phyloP scores from a whole-genome alignment of 306 rosid genomes.

The Canavalia ensiformis region DNA sequence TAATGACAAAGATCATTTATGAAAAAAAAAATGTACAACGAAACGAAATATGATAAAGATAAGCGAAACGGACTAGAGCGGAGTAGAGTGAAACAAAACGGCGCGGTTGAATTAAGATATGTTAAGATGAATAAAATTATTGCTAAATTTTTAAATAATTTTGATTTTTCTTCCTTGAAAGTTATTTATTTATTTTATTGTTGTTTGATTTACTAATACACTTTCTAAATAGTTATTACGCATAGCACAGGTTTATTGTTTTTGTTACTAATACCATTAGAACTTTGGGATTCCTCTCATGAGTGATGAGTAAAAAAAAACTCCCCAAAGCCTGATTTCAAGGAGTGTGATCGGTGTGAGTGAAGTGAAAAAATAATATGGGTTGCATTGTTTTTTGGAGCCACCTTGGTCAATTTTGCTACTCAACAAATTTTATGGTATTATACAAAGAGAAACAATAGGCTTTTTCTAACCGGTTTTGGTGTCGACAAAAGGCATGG shows the following conservation, averaged over 20 bases:
- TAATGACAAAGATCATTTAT: too few species aligned
- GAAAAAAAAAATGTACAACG: too few species aligned
- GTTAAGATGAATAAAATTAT: too few species aligned
- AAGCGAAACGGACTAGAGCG: too few species aligned
- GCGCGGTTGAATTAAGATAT: too few species aligned
- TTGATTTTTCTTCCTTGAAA: background rate
- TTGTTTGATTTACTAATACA: background rate
- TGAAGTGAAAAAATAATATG: slow-evolving; percentile 46
- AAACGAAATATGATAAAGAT: too few species aligned
- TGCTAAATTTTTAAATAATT: background rate
- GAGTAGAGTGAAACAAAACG: too few species aligned
- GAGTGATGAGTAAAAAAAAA: slow-evolving; percentile 11
- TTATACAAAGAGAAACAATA: slow-evolving; percentile 40
- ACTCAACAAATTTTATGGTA: slow-evolving; percentile 31
- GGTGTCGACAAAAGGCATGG: slow-evolving; percentile 47
- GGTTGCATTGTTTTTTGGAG: slow-evolving; percentile 55
- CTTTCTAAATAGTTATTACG: background rate
- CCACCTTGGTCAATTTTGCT: slow-evolving; percentile 53
- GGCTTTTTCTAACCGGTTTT: slow-evolving; percentile 46
- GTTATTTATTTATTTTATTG: background rate
- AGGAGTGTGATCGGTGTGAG: slow-evolving; percentile 42
- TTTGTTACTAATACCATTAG: slow-evolving; percentile 16
- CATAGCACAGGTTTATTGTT: background rate
- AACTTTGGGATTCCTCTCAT: slow-evolving; percentile 20
- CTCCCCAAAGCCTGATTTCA: slow-evolving; percentile 57